A percentile compares a stretch with the other conserved stretches of the same genome.
phyloP scores from a whole-genome alignment of 805 yeast species.

The Naumovozyma baii region DNA sequence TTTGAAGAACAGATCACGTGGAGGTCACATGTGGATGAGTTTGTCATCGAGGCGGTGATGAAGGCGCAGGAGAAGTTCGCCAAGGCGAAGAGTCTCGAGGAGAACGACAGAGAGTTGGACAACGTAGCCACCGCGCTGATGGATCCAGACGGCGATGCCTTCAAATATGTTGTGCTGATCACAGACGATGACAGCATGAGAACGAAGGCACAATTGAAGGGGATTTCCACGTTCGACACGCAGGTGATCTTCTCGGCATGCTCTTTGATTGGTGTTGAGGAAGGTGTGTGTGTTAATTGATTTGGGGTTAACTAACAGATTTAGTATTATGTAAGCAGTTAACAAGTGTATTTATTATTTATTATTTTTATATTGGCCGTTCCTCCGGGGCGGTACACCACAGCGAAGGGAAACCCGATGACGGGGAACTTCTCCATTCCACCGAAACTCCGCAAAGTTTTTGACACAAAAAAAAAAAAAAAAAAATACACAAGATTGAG shows the following conservation, averaged over 20 bases:
- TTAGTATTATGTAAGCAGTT: too few species aligned
- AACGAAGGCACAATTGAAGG: conserved; percentile 39
- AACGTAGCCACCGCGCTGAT: background rate
- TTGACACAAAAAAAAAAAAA: background rate
- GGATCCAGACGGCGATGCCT: conserved; percentile 9
- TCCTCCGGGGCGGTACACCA: too few species aligned
- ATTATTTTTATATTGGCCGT: background rate
- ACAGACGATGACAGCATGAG: conserved; percentile 72
- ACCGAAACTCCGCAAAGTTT: background rate
- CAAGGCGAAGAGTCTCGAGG: background rate
- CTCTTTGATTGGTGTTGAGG: conserved; percentile 11
- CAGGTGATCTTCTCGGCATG: conserved; percentile 28
- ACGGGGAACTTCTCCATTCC: background rate
- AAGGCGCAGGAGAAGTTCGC: conserved; percentile 12
- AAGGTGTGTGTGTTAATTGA: conserved; percentile 9
- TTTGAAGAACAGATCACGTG: conserved; percentile 65
- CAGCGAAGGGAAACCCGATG: background rate
- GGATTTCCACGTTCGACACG: conserved; percentile 27
- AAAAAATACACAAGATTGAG: too few species aligned
- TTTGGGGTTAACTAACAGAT: background rate
- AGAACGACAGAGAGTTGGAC: background rate
- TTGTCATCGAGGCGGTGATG: conserved; percentile 45
- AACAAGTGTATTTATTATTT: too few species aligned
- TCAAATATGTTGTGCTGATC: conserved; percentile 51
- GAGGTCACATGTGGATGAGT: conserved; percentile 65